Evolutionary conservation across 768 basidiomycete genomes (phyloP).

Genomic region (Multifurca ochricompacta): DNA sequence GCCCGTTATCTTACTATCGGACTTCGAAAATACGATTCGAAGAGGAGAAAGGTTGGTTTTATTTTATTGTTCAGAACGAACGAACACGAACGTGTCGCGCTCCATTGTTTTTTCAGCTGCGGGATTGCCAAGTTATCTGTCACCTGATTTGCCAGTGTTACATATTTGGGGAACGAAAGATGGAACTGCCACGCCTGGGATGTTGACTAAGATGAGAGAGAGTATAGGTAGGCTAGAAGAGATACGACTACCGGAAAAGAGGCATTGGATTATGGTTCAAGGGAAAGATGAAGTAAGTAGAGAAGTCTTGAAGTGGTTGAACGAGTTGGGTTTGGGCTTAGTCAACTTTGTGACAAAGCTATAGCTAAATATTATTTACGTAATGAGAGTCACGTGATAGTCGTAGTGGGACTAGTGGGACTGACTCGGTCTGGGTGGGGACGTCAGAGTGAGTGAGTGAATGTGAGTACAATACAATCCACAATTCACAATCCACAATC

Average conservation of each 20-base stretch:
- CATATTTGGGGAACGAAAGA: conserved; percentile 31
- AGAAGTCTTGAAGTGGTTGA: conserved; percentile 6
- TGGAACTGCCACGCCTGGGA: conserved; percentile 27
- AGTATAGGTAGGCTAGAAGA: neutral
- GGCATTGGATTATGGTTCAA: conserved; percentile 13
- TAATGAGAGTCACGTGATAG: no score
- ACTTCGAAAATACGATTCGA: conserved; percentile 53
- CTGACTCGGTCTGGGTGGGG: no score
- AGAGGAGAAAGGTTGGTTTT: conserved; percentile 44
- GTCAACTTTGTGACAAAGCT: no score
- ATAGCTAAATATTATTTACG: no score
- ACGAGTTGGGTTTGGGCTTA: neutral
- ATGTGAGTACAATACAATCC: no score
- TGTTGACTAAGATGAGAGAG: neutral
- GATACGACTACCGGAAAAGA: neutral
- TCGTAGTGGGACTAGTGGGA: no score
- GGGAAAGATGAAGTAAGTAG: conserved; percentile 2
- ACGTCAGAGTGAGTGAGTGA: no score
- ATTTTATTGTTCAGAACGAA: neutral
- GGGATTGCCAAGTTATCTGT: conserved; percentile 1
- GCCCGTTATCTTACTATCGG: conserved; percentile 74
- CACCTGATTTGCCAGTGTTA: conserved; percentile 9
- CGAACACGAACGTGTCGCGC: neutral
- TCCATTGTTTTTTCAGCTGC: neutral
- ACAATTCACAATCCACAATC: no score